Base-by-base conservation (phyloP, 2,329 filamentous ascomycete species). In the Chaetomiaceae sp. region DNA sequence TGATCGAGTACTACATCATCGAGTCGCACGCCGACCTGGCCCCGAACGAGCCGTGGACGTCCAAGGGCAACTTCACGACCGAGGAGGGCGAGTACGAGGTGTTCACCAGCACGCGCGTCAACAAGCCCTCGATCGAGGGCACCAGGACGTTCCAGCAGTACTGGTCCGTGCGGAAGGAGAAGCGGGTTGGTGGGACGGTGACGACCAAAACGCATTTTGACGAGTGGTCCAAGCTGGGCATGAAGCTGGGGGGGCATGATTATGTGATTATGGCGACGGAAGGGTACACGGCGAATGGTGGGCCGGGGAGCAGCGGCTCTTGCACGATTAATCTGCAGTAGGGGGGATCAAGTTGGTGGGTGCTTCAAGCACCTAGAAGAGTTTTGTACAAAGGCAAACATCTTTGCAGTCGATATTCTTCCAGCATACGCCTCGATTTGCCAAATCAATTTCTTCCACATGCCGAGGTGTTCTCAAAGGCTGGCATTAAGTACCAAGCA, bases 1-100 rank as follows among this genome's bases (percentile, higher is more conserved):
- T 79, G n/a, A 68, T 80, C 60, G 78, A 81, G 58, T 81, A 80
- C 67, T 81, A 81, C 66, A 74, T 82, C 51, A 69, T 81, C 56
- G 78, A 82, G 53, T 64, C 69, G 12, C 75, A 73, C 61, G 75
- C 73, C 53, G 70, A 69, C 37, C 73, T 78, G 60, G 69, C 75
- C 39, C 74, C 75, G 1, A 68, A 69, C 50, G 70, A 72, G 58
- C 75, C 68, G 16, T 70, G 70, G 55, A 71, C 68, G 1, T 66
- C 68, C 54, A 75, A 75, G 61, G 78, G 77, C 21, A 72, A 71
- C 50, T 71, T 82, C 55, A 72, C 68, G 16, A 66, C 65, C 17
- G 78, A 79, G 34, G 78, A 77, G 37, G 71, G 72, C 13, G 73
- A 69, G 4, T 82, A 81, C 63, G 70, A 77, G 47, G 70, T 81